Base-by-base conservation (phyloP, 2,329 filamentous ascomycete species). In the Claviceps purpurea region DNA sequence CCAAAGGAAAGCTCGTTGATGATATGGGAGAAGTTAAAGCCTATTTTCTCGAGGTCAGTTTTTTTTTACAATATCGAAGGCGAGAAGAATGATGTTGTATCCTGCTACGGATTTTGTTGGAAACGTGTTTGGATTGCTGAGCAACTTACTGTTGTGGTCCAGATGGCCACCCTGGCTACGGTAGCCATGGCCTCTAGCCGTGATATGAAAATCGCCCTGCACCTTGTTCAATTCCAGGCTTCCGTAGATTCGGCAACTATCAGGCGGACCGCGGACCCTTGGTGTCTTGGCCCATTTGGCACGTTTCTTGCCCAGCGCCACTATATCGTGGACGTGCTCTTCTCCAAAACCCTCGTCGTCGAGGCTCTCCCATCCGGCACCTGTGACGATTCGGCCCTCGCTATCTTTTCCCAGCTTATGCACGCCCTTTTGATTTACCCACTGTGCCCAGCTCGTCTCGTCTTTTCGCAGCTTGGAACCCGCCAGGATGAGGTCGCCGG, bases 181-280 rank as follows among this genome's bases (percentile, higher is more conserved):
- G 68, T 98, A 98, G n/a, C 93, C 93, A 67, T 97, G 91, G 0
- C 93, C 93, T 56, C 89, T 74, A 3, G 93, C 93, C 1, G 93
- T 98, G 62, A 98, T 93, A 66, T 98, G 93, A 65, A 98, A 97
- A 67, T 98, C 91, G 4, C 91, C 93, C 69, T 96, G 91, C 45
- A 98, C 93, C 71, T 94, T 95, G 69, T 98, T 98, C 59, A 94
- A 78, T 59, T 95, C 86, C 66, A 98, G 68, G 61, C 82, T 94
- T 38, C 93, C 93, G 67, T 81, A 98, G 56, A 98, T 82, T 47
- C 93, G 81, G 68, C 93, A 98, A 56, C 86, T 85, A 66, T 95
- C 87, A 16, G 76, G 68, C 22, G 62, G 60, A 4, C 72, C 70
- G 64, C 75, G 76, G 18, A 93, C 62, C 54, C 72, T 76, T 1